Evolutionary conservation across 2,329 filamentous ascomycete genomes (phyloP).

Genomic region (Fusarium sp.): DNA sequence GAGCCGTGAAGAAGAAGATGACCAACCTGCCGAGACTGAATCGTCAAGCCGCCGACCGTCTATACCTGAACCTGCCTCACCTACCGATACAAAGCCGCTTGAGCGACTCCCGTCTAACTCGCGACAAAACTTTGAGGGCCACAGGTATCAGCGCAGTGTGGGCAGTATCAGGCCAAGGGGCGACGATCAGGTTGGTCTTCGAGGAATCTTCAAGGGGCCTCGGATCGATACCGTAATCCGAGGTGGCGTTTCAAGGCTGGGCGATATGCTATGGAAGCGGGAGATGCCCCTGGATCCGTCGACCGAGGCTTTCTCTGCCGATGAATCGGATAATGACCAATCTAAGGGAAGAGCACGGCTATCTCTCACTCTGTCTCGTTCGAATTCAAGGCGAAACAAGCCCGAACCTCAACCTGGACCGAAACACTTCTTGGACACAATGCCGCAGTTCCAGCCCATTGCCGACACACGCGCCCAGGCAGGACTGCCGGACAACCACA

Average conservation of each 20-base stretch:
- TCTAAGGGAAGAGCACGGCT: constrained; percentile 53
- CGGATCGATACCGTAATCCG: constrained; percentile 79
- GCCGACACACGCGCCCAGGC: constrained; percentile 41
- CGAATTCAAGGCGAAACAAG: constrained; percentile 48
- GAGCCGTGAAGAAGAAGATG: constrained; percentile 57
- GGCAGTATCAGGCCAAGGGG: constrained; percentile 60
- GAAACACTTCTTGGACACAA: constrained; percentile 63
- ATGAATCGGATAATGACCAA: constrained; percentile 62
- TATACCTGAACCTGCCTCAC: constrained; percentile 42
- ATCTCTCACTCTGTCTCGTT: constrained; percentile 51
- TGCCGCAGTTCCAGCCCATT: constrained; percentile 61
- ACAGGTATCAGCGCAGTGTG: constrained; percentile 61
- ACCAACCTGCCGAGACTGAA: constrained; percentile 50
- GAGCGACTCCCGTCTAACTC: constrained; percentile 41
- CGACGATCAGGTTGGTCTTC: constrained; percentile 53
- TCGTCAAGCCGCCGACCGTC: constrained; percentile 44
- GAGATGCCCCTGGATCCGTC: constrained; percentile 53
- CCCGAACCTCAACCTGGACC: constrained; percentile 47
- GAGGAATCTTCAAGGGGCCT: constrained; percentile 82
- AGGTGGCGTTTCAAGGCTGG: constrained; percentile 66
- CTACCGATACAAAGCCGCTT: constrained; percentile 50
- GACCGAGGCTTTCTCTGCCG: constrained; percentile 56
- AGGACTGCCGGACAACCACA: constrained; percentile 24
- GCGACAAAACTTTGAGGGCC: constrained; percentile 57
- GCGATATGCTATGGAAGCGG: constrained; percentile 68